Evolutionary conservation across 805 yeast genomes (phyloP).

Genomic region (Saccharomycopsis synnaedendra): DNA sequence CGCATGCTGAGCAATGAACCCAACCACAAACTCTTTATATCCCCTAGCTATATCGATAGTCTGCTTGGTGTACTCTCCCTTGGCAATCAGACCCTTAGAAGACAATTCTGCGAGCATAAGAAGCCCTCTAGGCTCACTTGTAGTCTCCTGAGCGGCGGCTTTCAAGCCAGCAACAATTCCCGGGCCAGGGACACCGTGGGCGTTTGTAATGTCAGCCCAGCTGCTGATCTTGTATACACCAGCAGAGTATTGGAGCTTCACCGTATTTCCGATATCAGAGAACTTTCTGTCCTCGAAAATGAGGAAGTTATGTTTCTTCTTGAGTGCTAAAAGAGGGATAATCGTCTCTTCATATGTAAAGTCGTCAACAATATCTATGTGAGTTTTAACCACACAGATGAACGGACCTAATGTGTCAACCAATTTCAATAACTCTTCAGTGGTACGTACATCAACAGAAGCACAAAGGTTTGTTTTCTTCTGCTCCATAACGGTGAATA

Average conservation of each 20-base stretch:
- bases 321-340: conserved; percentile 56
- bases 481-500: conserved; percentile 60
- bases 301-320: conserved; percentile 76
- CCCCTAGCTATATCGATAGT: conserved; percentile 85
- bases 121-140: conserved; percentile 74
- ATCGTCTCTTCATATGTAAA: conserved; percentile 75
- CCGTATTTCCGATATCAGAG: conserved; percentile 98
- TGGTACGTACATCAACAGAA: conserved; percentile 79
- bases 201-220: conserved; percentile 97
- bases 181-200: conserved; percentile 93
- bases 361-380: conserved; percentile 86
- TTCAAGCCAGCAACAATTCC: conserved; percentile 86
- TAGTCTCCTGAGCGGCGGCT: conserved; percentile 58
- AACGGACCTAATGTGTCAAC: conserved; percentile 82
- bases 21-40: conserved; percentile 86
- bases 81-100: conserved; percentile 86
- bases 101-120: conserved; percentile 94
- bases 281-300: conserved; percentile 96
- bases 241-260: conserved; percentile 82
- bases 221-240: conserved; percentile 82
- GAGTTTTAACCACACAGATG: conserved; percentile 88
- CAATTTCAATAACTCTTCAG: conserved; percentile 59
- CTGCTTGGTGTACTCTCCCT: conserved; percentile 78
- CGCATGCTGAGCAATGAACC: conserved; percentile 87
- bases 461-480: conserved; percentile 90